Percentiles rank a stretch among this genome's conserved stretches.
These are phyloP conservation scores for Aschersonia sp. DNA, from an alignment of 2,329 filamentous ascomycete species.

Conservation along the genomic window DNA sequence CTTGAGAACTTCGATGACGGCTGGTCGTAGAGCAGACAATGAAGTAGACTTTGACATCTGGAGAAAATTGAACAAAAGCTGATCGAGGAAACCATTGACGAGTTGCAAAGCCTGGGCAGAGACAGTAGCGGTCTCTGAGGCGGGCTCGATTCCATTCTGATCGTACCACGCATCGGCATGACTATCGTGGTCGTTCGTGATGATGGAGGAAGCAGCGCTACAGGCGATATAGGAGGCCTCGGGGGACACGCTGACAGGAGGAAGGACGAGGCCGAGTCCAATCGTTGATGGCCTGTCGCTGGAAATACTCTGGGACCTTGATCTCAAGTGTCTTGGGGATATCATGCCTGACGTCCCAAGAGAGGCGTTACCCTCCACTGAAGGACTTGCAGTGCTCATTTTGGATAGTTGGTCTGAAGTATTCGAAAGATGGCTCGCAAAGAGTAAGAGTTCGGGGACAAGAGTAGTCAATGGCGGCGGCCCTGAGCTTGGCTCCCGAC, in stretches of 20 bases:
- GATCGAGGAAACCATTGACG: slow-evolving; percentile 86
- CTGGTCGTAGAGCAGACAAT: slow-evolving; percentile 60
- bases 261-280: slow-evolving; percentile 44
- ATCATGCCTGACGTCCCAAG: slow-evolving; percentile 13
- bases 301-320: slow-evolving; percentile 49
- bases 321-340: slow-evolving; percentile 22
- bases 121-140: slow-evolving; percentile 56
- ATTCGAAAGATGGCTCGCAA: no score
- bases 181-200: slow-evolving; percentile 75
- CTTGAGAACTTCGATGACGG: slow-evolving; percentile 76
- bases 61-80: slow-evolving; percentile 85
- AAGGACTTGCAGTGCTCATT: slow-evolving; percentile 5
- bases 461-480: not conserved
- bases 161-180: slow-evolving; percentile 57
- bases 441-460: not conserved
- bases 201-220: slow-evolving; percentile 78
- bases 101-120: slow-evolving; percentile 59
- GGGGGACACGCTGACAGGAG: slow-evolving; percentile 56
- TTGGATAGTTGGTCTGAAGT: no score
- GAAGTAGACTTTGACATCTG: slow-evolving; percentile 64
- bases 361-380: slow-evolving; percentile 1
- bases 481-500: not conserved
- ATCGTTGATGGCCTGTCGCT: slow-evolving; percentile 55
- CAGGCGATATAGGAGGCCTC: slow-evolving; percentile 76
- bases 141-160: slow-evolving; percentile 49